Evolutionary conservation across 257 asterid genomes (phyloP).

Genomic region (Ajuga chamaepitys): DNA sequence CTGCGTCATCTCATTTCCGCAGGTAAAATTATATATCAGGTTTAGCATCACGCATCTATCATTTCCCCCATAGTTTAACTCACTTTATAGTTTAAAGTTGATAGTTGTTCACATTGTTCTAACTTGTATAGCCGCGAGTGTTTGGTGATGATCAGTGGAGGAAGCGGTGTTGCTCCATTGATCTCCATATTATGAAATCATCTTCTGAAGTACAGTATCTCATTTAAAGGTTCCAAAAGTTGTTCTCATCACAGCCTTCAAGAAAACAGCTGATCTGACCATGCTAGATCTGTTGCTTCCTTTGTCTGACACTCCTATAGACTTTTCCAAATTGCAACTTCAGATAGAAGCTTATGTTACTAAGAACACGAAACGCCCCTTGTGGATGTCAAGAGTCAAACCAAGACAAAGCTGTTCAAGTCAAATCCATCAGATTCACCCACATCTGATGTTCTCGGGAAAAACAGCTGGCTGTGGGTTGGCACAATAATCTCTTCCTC

Average conservation of each 20-base stretch:
- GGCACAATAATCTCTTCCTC: constrained; percentile 50
- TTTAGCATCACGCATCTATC: too few relatives aligned
- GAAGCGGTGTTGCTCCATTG: constrained; percentile 68
- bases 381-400: constrained; percentile 16
- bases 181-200: constrained; percentile 46
- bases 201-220: constrained; percentile 18
- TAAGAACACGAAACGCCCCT: constrained; percentile 30
- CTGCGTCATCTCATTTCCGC: constrained; percentile 34
- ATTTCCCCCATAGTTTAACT: too few relatives aligned
- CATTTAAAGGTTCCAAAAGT: constrained; percentile 24
- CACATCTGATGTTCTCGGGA: constrained; percentile 40
- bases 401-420: constrained; percentile 19
- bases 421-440: constrained; percentile 14
- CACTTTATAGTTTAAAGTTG: too few relatives aligned
- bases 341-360: constrained; percentile 51
- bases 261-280: constrained; percentile 33
- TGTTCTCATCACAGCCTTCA: constrained; percentile 38
- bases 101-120: background rate
- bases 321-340: constrained; percentile 24
- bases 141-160: constrained; percentile 67
- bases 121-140: constrained; percentile 29
- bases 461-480: constrained; percentile 57
- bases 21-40: constrained; percentile 15
- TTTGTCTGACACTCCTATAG: constrained; percentile 12
- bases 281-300: constrained; percentile 57